Conservation (phyloP, 2,329 filamentous ascomycete species). For the Botrytis porri region DNA sequence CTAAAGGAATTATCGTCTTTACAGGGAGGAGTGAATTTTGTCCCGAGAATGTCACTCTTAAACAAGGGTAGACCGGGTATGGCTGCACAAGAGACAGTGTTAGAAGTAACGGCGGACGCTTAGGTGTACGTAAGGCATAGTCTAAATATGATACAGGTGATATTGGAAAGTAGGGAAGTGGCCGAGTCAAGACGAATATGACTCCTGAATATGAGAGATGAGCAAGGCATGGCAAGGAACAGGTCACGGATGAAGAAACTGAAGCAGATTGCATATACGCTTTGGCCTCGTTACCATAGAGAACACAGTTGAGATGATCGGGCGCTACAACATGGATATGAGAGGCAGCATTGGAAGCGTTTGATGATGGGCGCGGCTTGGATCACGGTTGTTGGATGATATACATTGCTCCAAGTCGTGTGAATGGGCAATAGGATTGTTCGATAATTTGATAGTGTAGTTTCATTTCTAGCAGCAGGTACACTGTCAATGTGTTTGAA, state of each 20-base stretch:
- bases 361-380: not conserved
- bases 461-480: slow-evolving; percentile 9
- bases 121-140: not conserved
- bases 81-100: slow-evolving; percentile 29
- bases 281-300: not conserved
- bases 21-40: slow-evolving; percentile 37
- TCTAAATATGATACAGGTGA: not conserved
- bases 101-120: slow-evolving; percentile 33
- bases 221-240: not conserved
- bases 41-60: slow-evolving; percentile 34
- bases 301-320: not conserved
- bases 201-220: not conserved
- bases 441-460: slow-evolving; percentile 6
- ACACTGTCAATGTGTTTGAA: slow-evolving; percentile 12
- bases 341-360: not conserved
- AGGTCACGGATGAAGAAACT: not conserved
- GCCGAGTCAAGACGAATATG: not conserved
- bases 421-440: not conserved
- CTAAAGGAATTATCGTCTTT: slow-evolving; percentile 40
- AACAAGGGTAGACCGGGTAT: slow-evolving; percentile 28
- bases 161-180: slow-evolving; percentile 2
- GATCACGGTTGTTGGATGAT: slow-evolving; percentile 5
- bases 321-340: not conserved
- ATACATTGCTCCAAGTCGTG: slow-evolving; percentile 1
- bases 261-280: not conserved